A percentile compares a stretch with the other conserved stretches of the same genome.
phyloP scores from a whole-genome alignment of 139 green algal species.

The Chlorella sp. region DNA sequence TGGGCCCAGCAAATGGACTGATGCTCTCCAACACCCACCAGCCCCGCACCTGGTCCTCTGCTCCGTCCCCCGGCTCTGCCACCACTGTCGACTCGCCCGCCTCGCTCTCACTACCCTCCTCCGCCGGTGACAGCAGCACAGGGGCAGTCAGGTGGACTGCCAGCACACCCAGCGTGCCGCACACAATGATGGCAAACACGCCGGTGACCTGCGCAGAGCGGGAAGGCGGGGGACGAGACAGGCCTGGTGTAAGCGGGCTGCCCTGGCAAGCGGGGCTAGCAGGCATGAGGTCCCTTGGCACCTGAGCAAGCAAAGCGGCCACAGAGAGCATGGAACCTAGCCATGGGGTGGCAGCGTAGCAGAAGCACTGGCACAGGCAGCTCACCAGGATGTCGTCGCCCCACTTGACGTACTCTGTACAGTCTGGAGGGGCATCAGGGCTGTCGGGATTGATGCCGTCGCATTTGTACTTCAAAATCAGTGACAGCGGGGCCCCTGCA shows the following conservation, averaged over 20 bases:
- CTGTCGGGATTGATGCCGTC: not conserved
- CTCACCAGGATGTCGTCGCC: conserved; percentile 64
- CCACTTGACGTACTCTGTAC: conserved; percentile 44
- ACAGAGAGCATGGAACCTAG: not conserved
- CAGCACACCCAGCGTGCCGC: conserved; percentile 64
- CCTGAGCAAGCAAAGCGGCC: not conserved
- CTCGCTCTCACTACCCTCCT: not conserved
- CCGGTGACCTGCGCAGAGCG: conserved; percentile 36
- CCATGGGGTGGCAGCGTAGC: not conserved
- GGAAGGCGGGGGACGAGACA: no score
- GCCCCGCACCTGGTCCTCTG: not conserved
- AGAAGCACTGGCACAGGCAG: not conserved
- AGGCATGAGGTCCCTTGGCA: not conserved
- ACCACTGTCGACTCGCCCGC: not conserved
- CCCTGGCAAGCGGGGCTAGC: not conserved
- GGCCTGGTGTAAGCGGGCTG: not conserved
- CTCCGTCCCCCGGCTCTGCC: not conserved
- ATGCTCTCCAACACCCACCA: no score
- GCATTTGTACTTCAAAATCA: conserved; percentile 51
- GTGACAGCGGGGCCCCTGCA: conserved; percentile 37
- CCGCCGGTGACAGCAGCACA: conserved; percentile 41
- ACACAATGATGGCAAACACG: conserved; percentile 82
- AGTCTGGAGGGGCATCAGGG: conserved; percentile 1
- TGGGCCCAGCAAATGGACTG: no score
- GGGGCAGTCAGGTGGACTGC: conserved; percentile 54